Evolutionary conservation across 345 rosid species (phyloP).

Genomic region (Populus nigra): DNA sequence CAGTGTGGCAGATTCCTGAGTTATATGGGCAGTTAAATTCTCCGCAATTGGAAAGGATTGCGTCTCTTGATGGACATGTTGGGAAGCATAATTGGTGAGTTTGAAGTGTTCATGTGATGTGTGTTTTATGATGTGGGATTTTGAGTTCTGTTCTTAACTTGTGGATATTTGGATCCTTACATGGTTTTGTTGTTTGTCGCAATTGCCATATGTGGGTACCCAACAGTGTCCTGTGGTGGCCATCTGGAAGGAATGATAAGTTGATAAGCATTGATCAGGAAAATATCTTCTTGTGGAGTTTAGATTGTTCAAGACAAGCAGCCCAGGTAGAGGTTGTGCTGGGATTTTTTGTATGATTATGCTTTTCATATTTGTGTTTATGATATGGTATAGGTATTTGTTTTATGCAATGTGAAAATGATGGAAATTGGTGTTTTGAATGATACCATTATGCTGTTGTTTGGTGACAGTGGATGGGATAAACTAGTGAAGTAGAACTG

Average conservation of each 20-base stretch:
- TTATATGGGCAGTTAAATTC: conserved; percentile 79
- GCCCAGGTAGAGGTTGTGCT: conserved; percentile 54
- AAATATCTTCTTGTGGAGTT: conserved; percentile 67
- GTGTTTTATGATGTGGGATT: background rate
- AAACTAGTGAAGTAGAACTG: background rate
- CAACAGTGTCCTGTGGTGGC: conserved; percentile 77
- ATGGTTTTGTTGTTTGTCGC: background rate
- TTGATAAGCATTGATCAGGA: conserved; percentile 82
- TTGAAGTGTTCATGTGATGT: conserved; percentile 4
- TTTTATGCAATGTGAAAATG: background rate
- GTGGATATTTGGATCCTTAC: conserved; percentile 3
- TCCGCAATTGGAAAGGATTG: conserved; percentile 74
- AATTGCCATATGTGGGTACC: background rate
- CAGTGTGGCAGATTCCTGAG: conserved; percentile 97
- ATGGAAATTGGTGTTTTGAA: background rate
- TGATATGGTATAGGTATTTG: background rate
- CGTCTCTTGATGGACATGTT: conserved; percentile 76
- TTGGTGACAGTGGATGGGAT: background rate
- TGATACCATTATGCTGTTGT: background rate
- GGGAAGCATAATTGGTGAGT: conserved; percentile 82
- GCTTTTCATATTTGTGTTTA: background rate
- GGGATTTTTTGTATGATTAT: background rate
- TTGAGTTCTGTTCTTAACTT: background rate
- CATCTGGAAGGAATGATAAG: conserved; percentile 83
- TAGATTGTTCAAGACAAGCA: conserved; percentile 66